Conservation (phyloP, 208 protist species). For the Jaenimonas drosophilae region DNA sequence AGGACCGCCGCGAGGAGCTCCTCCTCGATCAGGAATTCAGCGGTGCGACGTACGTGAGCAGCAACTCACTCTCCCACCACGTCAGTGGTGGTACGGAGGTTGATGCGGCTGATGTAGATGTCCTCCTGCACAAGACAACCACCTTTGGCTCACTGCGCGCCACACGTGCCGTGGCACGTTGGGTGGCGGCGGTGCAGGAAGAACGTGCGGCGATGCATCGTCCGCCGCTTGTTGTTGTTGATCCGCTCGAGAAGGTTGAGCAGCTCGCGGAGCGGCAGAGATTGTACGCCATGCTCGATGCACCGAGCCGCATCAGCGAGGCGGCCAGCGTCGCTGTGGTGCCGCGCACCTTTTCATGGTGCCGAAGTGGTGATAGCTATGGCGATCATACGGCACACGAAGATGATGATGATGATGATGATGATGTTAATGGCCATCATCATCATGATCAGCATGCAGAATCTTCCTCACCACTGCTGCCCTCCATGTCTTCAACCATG, state of each 20-base stretch:
- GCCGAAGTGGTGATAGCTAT: too few species aligned
- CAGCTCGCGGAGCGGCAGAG: constrained; percentile 38
- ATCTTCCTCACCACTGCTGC: too few species aligned
- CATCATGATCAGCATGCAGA: too few species aligned
- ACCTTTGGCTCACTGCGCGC: constrained; percentile 35
- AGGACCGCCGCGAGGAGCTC: too few species aligned
- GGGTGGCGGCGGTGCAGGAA: constrained; percentile 16
- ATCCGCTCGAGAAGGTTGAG: constrained; percentile 37
- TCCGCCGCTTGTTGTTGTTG: constrained; percentile 39
- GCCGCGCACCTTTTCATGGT: constrained; percentile 56
- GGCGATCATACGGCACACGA: too few species aligned
- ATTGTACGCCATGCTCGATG: constrained; percentile 37
- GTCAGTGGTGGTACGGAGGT: too few species aligned
- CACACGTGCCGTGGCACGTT: constrained; percentile 25
- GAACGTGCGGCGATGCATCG: constrained; percentile 4
- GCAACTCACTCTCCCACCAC: too few species aligned
- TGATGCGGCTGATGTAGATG: constrained; percentile 27
- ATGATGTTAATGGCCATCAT: too few species aligned
- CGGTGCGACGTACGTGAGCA: too few species aligned
- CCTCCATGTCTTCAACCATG: too few species aligned
- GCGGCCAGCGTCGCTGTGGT: constrained; percentile 24
- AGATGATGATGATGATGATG: too few species aligned
- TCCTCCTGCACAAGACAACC: constrained; percentile 76
- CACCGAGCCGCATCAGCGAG: constrained; percentile 5
- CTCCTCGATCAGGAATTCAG: too few species aligned